phyloP scores from a whole-genome alignment of 257 asterid species.

The Rehmannia glutinosa region DNA sequence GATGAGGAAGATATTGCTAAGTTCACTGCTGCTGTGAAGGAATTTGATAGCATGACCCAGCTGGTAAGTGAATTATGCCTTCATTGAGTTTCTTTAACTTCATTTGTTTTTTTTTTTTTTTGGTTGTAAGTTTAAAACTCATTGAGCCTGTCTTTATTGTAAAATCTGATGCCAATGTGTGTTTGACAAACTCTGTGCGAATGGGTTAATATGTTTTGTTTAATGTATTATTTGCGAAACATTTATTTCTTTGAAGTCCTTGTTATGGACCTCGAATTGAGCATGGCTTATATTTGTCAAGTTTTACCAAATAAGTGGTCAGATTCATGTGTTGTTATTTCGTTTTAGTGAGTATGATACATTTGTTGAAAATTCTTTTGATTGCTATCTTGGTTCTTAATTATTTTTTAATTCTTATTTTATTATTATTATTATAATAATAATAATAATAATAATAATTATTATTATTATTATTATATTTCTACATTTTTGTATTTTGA shows the following conservation, averaged over 20 bases:
- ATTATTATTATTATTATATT: too few relatives aligned
- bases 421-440: too few relatives aligned
- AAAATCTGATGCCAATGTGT: neutral
- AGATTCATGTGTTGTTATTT: neutral
- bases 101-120: neutral
- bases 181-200: too few relatives aligned
- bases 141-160: neutral
- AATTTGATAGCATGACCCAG: conserved; percentile 90
- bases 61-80: conserved; percentile 47
- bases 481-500: too few relatives aligned
- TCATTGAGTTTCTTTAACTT: neutral
- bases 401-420: neutral
- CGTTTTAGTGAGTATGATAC: neutral
- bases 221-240: too few relatives aligned
- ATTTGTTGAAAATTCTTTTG: neutral
- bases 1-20: conserved; percentile 95
- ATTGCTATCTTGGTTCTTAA: neutral
- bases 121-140: neutral
- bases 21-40: conserved; percentile 96
- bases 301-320: neutral
- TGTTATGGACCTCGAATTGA: neutral
- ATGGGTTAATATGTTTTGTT: too few relatives aligned
- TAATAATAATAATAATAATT: too few relatives aligned
- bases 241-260: neutral
- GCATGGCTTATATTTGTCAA: neutral